phyloP scores from a whole-genome alignment of 208 protist species.

The Acanthamoeba culbertsoni region DNA sequence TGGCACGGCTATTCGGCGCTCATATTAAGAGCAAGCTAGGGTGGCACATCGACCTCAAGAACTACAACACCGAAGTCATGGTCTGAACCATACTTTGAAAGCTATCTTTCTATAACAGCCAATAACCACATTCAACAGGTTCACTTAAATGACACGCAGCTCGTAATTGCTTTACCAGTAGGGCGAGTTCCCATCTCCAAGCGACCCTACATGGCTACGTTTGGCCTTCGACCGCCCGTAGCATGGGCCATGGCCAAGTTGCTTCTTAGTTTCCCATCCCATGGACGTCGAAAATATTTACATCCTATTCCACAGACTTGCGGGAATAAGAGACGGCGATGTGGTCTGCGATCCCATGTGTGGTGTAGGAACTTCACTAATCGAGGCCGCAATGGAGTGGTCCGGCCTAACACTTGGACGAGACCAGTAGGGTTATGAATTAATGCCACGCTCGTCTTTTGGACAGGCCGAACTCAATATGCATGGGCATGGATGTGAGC shows the following conservation, averaged over 20 bases:
- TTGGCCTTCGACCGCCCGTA: slow-evolving; percentile 4
- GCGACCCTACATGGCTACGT: slow-evolving; percentile 20
- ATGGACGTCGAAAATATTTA: neutral
- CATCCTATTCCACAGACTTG: neutral
- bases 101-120: neutral
- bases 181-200: slow-evolving; percentile 42
- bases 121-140: neutral
- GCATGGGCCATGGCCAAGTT: slow-evolving; percentile 40
- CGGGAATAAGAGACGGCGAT: neutral
- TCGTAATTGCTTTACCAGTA: slow-evolving; percentile 22
- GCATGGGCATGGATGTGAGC: slow-evolving; percentile 33
- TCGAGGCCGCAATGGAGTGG: slow-evolving; percentile 49
- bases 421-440: too few relatives aligned
- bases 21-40: neutral
- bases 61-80: slow-evolving; percentile 45
- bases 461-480: neutral
- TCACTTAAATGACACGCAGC: slow-evolving; percentile 28
- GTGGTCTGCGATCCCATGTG: slow-evolving; percentile 53
- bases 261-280: neutral
- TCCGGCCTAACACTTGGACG: too few relatives aligned
- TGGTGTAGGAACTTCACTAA: slow-evolving; percentile 12
- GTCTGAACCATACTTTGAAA: neutral
- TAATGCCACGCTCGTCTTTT: neutral
- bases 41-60: slow-evolving; percentile 28
- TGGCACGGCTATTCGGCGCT: neutral